phyloP scores from a whole-genome alignment of 2,329 filamentous ascomycete genomes.

The Plenodomus tracheiphilus region DNA sequence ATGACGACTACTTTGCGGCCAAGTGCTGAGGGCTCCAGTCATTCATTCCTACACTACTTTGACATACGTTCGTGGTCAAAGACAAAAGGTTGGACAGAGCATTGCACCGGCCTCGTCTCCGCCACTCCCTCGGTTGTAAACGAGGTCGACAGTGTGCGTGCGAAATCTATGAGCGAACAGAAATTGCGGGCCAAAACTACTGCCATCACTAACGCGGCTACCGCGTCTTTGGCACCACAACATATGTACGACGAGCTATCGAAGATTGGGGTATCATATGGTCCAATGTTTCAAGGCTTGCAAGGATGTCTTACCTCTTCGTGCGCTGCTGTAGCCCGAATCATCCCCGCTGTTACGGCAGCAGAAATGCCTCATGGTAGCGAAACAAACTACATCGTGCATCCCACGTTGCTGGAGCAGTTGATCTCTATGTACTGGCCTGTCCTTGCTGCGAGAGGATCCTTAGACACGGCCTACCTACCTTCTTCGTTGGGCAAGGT shows the following conservation, averaged over 20 bases:
- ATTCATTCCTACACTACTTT: conserved; percentile 41
- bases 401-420: conserved; percentile 31
- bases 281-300: conserved; percentile 57
- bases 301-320: conserved; percentile 50
- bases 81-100: conserved; percentile 60
- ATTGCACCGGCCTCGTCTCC: conserved; percentile 52
- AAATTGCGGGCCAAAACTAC: conserved; percentile 9
- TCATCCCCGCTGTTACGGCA: conserved; percentile 20
- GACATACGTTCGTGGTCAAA: conserved; percentile 58
- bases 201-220: neutral
- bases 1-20: conserved; percentile 31
- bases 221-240: conserved; percentile 16
- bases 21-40: neutral
- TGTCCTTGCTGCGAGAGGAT: conserved; percentile 15
- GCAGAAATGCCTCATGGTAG: conserved; percentile 32
- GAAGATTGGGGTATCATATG: conserved; percentile 55
- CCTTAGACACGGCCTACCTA: conserved; percentile 20
- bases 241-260: conserved; percentile 54
- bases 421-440: conserved; percentile 36
- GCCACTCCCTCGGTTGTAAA: conserved; percentile 46
- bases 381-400: conserved; percentile 31
- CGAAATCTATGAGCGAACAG: conserved; percentile 3
- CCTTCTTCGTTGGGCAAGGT: conserved; percentile 29
- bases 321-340: conserved; percentile 27
- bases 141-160: conserved; percentile 44